Evolutionary conservation across 495 filamentous ascomycete species (phyloP).

Genomic region (Xylaria bambusicola): DNA sequence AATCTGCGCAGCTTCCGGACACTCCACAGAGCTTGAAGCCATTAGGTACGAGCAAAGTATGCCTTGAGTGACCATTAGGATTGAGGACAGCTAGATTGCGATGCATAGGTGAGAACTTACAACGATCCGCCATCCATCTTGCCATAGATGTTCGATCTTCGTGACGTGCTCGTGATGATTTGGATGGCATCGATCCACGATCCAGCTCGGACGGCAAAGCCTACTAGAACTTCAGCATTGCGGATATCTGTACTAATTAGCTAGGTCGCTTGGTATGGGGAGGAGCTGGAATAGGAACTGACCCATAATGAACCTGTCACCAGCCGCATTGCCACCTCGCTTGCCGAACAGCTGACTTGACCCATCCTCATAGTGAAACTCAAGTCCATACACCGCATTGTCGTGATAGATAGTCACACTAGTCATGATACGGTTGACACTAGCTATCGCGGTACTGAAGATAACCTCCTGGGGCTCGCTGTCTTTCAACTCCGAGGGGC

Average conservation of each 20-base stretch:
- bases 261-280: neutral
- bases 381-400: slow-evolving; percentile 76
- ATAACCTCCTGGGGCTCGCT: slow-evolving; percentile 73
- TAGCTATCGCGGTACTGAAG: slow-evolving; percentile 63
- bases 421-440: slow-evolving; percentile 72
- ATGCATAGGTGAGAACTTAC: slow-evolving; percentile 50
- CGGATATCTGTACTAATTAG: slow-evolving; percentile 64
- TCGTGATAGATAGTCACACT: slow-evolving; percentile 79
- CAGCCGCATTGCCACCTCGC: slow-evolving; percentile 70
- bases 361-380: slow-evolving; percentile 90
- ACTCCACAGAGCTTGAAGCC: slow-evolving; percentile 89
- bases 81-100: neutral
- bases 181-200: slow-evolving; percentile 89
- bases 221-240: slow-evolving; percentile 81
- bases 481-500: slow-evolving; percentile 69
- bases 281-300: slow-evolving; percentile 31
- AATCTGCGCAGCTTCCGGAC: slow-evolving; percentile 76
- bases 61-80: slow-evolving; percentile 53
- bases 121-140: slow-evolving; percentile 78
- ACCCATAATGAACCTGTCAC: slow-evolving; percentile 78
- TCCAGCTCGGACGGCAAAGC: slow-evolving; percentile 82
- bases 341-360: slow-evolving; percentile 90
- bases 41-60: slow-evolving; percentile 84
- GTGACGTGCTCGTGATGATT: slow-evolving; percentile 82
- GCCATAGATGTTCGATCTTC: slow-evolving; percentile 83